Evolutionary conservation across 306 rosid genomes (phyloP).

Genomic region (Cicer pinnatifidum): DNA sequence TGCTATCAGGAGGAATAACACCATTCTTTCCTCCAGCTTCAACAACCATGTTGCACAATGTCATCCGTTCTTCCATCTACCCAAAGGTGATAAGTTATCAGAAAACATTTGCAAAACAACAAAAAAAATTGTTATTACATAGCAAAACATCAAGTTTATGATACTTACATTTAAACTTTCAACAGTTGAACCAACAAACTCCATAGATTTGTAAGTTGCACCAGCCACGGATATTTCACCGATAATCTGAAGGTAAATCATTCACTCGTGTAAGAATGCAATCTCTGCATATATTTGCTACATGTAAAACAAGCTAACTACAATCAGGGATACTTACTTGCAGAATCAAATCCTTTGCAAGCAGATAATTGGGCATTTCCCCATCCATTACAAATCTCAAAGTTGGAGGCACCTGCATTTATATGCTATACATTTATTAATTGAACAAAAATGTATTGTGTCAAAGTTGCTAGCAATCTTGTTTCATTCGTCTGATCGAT

Average conservation of each 20-base stretch:
- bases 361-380: slow-evolving; percentile 91
- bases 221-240: slow-evolving; percentile 94
- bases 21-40: slow-evolving; percentile 98
- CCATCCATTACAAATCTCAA: slow-evolving; percentile 87
- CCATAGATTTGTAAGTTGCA: slow-evolving; percentile 94
- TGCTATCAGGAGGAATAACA: slow-evolving; percentile 78
- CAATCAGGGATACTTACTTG: slow-evolving; percentile 58
- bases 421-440: slow-evolving; percentile 6
- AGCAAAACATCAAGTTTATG: slow-evolving; percentile 14
- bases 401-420: slow-evolving; percentile 87
- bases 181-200: slow-evolving; percentile 85
- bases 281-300: slow-evolving; percentile 7
- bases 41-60: slow-evolving; percentile 91
- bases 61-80: slow-evolving; percentile 97
- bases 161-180: slow-evolving; percentile 77
- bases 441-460: slow-evolving; percentile 13
- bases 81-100: slow-evolving; percentile 41
- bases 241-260: slow-evolving; percentile 60
- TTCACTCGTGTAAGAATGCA: slow-evolving; percentile 24
- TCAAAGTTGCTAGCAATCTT: slow-evolving; percentile 5
- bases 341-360: slow-evolving; percentile 92
- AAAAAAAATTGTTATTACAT: not conserved
- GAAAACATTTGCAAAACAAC: slow-evolving; percentile 21
- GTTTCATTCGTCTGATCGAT: not conserved
- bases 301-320: slow-evolving; percentile 29